Evolutionary conservation across 306 rosid species (phyloP), one percentile per base, ranked within the genome.

Genomic region (Clitoria ternatea): DNA sequence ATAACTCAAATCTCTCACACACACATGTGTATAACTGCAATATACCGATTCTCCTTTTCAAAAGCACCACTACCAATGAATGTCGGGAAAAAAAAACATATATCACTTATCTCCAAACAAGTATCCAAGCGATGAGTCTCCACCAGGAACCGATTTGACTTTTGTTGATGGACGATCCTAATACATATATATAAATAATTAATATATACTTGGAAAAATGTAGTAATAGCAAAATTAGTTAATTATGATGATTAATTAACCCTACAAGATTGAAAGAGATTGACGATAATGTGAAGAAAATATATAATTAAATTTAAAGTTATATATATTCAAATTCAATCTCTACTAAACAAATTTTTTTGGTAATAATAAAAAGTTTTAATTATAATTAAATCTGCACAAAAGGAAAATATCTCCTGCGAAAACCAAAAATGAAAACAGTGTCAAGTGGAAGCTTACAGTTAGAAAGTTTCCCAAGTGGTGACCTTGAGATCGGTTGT

Each of bases 41-140:
- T 1, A 36, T 20, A 32, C 6, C 13, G 27, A 66, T 59, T 70
- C 40, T 47, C 61, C 52, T 22, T 60, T 30, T 44, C 37, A 56
- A 63, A 69, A 32, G 39, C 74, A 36, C 3, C 27, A n/a, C 33
- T 47, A 44, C 30, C 43, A 19, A 59, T 30, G 32, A 19, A 69
- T 39, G 49, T 5, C 53, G 62, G 61, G 65, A 76, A 39, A 45
- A 26, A 39, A 6, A 73, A 2, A 37, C 1, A 6, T 5, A 29
- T 7, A 59, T 84, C 82, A 85, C 88, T 88, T 87, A 77, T 88
- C 91, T 79, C 96, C 96, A 77, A 90, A 90, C 90, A 90, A 83
- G 84, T 90, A 87, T 10, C 96, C 94, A 36, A 90, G 89, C 12
- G 96, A 90, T n/a, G 96, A 90, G 77, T 82, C 85, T 24, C 94